Conservation (phyloP, 106 monocot genomes). For the Allium fistulosum region DNA sequence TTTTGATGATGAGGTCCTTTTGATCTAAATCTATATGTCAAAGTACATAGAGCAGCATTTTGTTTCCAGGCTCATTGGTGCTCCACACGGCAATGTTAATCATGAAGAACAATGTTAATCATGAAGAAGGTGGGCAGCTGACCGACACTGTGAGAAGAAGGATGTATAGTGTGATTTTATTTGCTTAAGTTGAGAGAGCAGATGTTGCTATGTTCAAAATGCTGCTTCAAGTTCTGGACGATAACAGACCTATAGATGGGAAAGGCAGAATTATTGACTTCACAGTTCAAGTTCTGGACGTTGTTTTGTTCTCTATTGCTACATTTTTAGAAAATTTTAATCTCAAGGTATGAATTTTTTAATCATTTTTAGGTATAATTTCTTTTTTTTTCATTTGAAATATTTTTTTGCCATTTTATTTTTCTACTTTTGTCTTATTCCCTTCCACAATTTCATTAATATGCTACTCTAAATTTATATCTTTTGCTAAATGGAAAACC, state of each 20-base stretch:
- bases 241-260: slow-evolving; percentile 58
- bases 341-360: too few relatives aligned
- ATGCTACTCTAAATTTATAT: too few relatives aligned
- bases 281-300: neutral
- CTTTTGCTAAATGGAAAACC: too few relatives aligned
- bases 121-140: slow-evolving; percentile 65
- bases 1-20: slow-evolving; percentile 76
- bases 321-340: too few relatives aligned
- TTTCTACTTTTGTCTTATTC: too few relatives aligned
- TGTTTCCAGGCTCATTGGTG: slow-evolving; percentile 74
- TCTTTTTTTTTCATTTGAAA: too few relatives aligned
- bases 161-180: slow-evolving; percentile 51
- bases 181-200: slow-evolving; percentile 75
- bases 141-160: slow-evolving; percentile 57
- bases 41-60: slow-evolving; percentile 98
- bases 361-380: too few relatives aligned
- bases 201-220: slow-evolving; percentile 56
- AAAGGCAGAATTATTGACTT: slow-evolving; percentile 70
- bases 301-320: too few relatives aligned
- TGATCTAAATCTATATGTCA: slow-evolving; percentile 78
- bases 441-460: too few relatives aligned
- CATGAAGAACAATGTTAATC: slow-evolving; percentile 30
- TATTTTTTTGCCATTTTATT: too few relatives aligned
- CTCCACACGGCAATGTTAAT: slow-evolving; percentile 8
- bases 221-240: slow-evolving; percentile 54